Evolutionary conservation across 106 monocot genomes (phyloP).

Genomic region (Acorus calamus): DNA sequence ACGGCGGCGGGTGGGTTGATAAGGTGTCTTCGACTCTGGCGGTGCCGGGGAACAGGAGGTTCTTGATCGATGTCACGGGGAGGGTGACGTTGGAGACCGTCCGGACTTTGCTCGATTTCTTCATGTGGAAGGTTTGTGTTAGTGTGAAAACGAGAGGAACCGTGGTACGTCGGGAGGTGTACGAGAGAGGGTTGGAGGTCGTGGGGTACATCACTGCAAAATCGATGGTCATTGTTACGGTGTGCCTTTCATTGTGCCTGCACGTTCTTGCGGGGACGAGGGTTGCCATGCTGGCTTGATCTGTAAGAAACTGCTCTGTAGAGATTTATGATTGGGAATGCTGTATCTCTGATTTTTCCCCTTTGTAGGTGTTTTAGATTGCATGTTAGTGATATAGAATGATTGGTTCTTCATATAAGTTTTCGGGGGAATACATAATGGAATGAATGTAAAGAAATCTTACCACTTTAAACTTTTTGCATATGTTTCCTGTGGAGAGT

Average conservation of each 20-base stretch:
- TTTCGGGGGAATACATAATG: too few relatives aligned
- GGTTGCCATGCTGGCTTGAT: slow-evolving; percentile 29
- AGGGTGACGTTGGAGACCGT: slow-evolving; percentile 65
- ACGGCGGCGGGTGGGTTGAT: slow-evolving; percentile 31
- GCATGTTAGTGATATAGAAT: too few relatives aligned
- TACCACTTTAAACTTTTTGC: too few relatives aligned
- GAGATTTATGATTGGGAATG: too few relatives aligned
- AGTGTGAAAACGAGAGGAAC: slow-evolving; percentile 23
- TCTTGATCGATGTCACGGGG: slow-evolving; percentile 69
- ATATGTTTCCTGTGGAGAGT: too few relatives aligned
- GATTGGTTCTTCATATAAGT: too few relatives aligned
- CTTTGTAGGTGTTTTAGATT: too few relatives aligned
- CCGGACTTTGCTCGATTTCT: slow-evolving; percentile 59
- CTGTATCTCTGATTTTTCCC: too few relatives aligned
- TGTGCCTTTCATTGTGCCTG: slow-evolving; percentile 64
- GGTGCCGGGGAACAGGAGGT: slow-evolving; percentile 47
- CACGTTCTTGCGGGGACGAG: slow-evolving; percentile 36
- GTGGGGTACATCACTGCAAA: slow-evolving; percentile 52
- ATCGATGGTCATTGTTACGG: slow-evolving; percentile 50
- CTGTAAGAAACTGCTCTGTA: not conserved
- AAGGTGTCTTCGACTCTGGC: slow-evolving; percentile 42
- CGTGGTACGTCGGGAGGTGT: slow-evolving; percentile 24
- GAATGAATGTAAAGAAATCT: too few relatives aligned
- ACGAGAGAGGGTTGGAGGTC: slow-evolving; percentile 35
- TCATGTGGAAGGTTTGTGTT: slow-evolving; percentile 27